Evolutionary conservation across 2,329 filamentous ascomycete genomes (phyloP).

Genomic region (Ophiognomonia clavigignenti-juglandacearum): DNA sequence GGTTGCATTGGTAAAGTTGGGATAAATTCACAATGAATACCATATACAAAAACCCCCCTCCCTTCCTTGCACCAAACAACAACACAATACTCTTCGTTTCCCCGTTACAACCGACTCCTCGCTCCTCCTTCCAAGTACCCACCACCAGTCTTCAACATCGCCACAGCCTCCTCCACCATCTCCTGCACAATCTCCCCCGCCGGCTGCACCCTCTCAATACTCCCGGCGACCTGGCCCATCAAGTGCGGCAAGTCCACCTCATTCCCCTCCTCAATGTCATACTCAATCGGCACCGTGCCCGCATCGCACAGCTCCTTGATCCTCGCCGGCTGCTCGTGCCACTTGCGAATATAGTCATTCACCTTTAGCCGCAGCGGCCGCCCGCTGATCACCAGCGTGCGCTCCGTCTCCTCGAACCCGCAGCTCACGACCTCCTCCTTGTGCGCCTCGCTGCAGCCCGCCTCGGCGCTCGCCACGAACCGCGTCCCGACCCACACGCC

Average conservation of each 20-base stretch:
- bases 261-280: constrained; percentile 76
- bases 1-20: no score
- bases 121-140: constrained; percentile 46
- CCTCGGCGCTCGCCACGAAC: constrained; percentile 81
- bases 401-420: constrained; percentile 70
- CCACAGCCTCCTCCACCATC: constrained; percentile 76
- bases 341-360: constrained; percentile 78
- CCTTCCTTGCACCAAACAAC: no score
- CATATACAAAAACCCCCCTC: no score
- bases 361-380: constrained; percentile 74
- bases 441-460: constrained; percentile 74
- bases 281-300: constrained; percentile 75
- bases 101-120: constrained; percentile 10
- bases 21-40: no score
- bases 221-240: constrained; percentile 89
- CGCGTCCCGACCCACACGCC: constrained; percentile 94
- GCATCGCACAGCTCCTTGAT: constrained; percentile 70
- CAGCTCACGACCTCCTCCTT: constrained; percentile 82
- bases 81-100: neutral
- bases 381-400: constrained; percentile 79
- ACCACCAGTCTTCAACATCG: constrained; percentile 58
- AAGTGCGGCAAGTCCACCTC: constrained; percentile 83
- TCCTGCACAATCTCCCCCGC: constrained; percentile 81
- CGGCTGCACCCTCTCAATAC: constrained; percentile 72
- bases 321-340: constrained; percentile 72